phyloP scores from a whole-genome alignment of 2,329 filamentous ascomycete genomes.

The Colletotrichum cordylinicola region DNA sequence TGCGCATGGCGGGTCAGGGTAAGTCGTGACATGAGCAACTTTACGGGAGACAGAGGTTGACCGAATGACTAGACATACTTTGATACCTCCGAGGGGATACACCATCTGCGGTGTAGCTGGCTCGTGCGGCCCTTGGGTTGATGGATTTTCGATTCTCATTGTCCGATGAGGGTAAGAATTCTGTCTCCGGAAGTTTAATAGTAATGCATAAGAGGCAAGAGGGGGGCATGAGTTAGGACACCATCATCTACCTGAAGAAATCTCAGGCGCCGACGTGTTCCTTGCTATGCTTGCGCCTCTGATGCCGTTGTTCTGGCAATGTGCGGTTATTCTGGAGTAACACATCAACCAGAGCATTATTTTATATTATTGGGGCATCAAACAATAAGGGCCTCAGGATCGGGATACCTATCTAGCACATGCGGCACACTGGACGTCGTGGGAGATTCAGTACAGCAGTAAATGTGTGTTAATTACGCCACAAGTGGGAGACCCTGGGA shows the following conservation, averaged over 20 bases:
- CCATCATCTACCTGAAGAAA: not conserved
- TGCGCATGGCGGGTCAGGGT: constrained; percentile 79
- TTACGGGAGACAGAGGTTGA: constrained; percentile 24
- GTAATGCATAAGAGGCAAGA: not conserved
- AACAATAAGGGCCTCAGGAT: not conserved
- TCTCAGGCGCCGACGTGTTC: not conserved
- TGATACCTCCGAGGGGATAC: constrained; percentile 90
- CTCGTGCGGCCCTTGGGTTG: constrained; percentile 80
- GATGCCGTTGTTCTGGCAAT: not conserved
- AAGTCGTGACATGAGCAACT: constrained; percentile 47
- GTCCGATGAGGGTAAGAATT: constrained; percentile 19
- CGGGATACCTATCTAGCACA: not conserved
- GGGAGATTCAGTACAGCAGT: not conserved
- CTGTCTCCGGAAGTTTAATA: not conserved
- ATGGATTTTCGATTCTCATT: constrained; percentile 83
- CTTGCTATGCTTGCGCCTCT: not conserved
- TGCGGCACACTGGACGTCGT: not conserved
- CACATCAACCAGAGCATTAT: not conserved
- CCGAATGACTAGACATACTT: constrained; percentile 68
- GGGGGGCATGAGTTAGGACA: not conserved
- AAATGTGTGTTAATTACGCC: not conserved
- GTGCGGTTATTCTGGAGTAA: not conserved
- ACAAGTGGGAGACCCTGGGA: not conserved
- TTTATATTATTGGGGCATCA: not conserved
- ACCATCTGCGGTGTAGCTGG: constrained; percentile 88